A percentile compares a stretch with the other conserved stretches of the same genome.
phyloP scores from a whole-genome alignment of 2,329 filamentous ascomycete species.

The Fusarium xyrophilum region DNA sequence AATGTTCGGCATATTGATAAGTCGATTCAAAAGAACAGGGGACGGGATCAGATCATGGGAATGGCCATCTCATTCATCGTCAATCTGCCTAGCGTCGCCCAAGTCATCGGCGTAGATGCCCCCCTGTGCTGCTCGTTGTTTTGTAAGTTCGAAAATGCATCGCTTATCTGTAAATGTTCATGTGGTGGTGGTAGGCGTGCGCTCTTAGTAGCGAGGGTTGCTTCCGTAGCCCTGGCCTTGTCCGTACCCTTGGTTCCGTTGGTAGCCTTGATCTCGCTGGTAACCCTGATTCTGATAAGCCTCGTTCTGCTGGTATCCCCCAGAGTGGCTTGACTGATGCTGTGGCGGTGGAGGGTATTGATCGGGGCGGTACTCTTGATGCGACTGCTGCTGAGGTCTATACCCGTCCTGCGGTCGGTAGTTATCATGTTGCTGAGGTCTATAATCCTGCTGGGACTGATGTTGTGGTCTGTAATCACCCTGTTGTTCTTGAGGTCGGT shows the following conservation, averaged over 20 bases:
- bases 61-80: slow-evolving; percentile 4
- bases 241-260: slow-evolving; percentile 1
- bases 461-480: slow-evolving; percentile 9
- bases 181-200: not conserved
- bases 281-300: slow-evolving; percentile 16
- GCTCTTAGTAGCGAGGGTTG: not conserved
- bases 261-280: slow-evolving; percentile 7
- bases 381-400: slow-evolving; percentile 22
- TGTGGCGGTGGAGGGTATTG: slow-evolving; percentile 26
- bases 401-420: slow-evolving; percentile 19
- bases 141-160: not conserved
- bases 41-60: not conserved
- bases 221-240: slow-evolving; percentile 8
- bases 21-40: not conserved
- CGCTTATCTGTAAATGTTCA: not conserved
- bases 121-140: not conserved
- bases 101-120: not conserved
- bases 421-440: slow-evolving; percentile 6
- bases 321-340: slow-evolving; percentile 20
- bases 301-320: slow-evolving; percentile 35
- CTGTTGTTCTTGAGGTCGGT: slow-evolving; percentile 5
- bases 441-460: slow-evolving; percentile 13
- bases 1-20: not conserved
- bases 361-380: slow-evolving; percentile 36
- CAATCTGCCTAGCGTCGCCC: not conserved